phyloP scores from a whole-genome alignment of 148 eudicot genomes.

The Rhododendron molle region DNA sequence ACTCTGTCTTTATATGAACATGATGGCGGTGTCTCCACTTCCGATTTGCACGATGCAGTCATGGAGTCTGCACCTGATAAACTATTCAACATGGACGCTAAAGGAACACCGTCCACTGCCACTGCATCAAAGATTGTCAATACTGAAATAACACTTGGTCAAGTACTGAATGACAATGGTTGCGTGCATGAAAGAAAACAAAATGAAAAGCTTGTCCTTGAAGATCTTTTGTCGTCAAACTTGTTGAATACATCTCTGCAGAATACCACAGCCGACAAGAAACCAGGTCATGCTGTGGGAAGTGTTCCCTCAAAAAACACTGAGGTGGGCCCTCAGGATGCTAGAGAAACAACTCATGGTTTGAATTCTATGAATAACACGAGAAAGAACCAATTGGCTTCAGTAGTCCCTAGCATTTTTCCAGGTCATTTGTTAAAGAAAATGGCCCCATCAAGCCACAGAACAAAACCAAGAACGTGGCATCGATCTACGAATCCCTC shows the following conservation, averaged over 20 bases:
- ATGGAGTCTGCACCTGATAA: constrained; percentile 14
- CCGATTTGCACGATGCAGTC: constrained; percentile 18
- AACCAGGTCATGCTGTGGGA: constrained; percentile 22
- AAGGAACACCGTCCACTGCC: constrained; percentile 18
- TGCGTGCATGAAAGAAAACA: constrained; percentile 15
- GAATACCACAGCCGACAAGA: constrained; percentile 14
- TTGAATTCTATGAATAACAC: constrained; percentile 16
- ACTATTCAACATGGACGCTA: constrained; percentile 19
- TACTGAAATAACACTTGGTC: constrained; percentile 12
- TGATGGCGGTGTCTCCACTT: constrained; percentile 17
- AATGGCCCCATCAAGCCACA: constrained; percentile 25
- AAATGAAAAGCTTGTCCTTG: constrained; percentile 21
- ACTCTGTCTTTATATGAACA: constrained; percentile 19
- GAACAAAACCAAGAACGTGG: constrained; percentile 70
- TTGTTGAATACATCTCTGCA: constrained; percentile 15
- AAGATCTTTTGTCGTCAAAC: constrained; percentile 12
- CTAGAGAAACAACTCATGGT: constrained; percentile 14
- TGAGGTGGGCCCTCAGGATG: constrained; percentile 28
- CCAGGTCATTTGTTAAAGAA: constrained; percentile 29
- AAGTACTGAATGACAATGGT: constrained; percentile 19
- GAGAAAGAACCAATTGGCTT: constrained; percentile 28
- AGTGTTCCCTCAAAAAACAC: constrained; percentile 12
- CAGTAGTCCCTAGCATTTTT: constrained; percentile 36
- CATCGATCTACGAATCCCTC: constrained; percentile 45
- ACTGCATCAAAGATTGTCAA: constrained; percentile 17